These are phyloP conservation scores for Sugiyamaella marilandica DNA, from an alignment of 805 yeast species.

Conservation along the genomic window DNA sequence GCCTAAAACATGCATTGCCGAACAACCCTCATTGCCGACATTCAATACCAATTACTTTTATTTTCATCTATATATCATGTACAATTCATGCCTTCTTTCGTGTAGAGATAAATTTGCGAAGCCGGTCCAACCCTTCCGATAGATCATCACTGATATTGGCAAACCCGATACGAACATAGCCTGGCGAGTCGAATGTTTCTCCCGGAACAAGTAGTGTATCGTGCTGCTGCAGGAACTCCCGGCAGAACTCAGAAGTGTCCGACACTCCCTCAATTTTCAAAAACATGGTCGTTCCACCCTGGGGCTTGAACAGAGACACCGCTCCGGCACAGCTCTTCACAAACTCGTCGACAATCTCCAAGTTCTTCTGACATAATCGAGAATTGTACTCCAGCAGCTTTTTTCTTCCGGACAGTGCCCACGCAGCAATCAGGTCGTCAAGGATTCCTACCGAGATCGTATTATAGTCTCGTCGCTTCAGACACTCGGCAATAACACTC, in stretches of 20 bases:
- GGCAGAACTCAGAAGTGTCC: conserved; percentile 35
- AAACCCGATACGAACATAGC: conserved; percentile 45
- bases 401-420: conserved; percentile 37
- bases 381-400: conserved; percentile 39
- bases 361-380: conserved; percentile 38
- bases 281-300: conserved; percentile 47
- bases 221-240: conserved; percentile 35
- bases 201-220: conserved; percentile 46
- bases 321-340: conserved; percentile 32
- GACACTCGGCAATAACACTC: conserved; percentile 32
- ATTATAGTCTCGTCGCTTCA: conserved; percentile 45
- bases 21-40: too few species aligned
- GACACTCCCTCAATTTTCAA: conserved; percentile 33
- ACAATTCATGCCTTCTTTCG: not conserved
- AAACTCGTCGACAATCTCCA: conserved; percentile 35
- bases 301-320: conserved; percentile 41
- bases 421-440: conserved; percentile 45
- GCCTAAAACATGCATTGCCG: too few species aligned
- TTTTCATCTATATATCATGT: not conserved
- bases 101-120: conserved; percentile 12
- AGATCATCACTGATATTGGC: conserved; percentile 41
- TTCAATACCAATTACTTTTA: not conserved
- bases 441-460: conserved; percentile 45
- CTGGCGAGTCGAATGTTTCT: conserved; percentile 41
- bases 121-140: conserved; percentile 32